Conservation (phyloP, 2,329 filamentous ascomycete genomes). For the Aspergillus sp. region DNA sequence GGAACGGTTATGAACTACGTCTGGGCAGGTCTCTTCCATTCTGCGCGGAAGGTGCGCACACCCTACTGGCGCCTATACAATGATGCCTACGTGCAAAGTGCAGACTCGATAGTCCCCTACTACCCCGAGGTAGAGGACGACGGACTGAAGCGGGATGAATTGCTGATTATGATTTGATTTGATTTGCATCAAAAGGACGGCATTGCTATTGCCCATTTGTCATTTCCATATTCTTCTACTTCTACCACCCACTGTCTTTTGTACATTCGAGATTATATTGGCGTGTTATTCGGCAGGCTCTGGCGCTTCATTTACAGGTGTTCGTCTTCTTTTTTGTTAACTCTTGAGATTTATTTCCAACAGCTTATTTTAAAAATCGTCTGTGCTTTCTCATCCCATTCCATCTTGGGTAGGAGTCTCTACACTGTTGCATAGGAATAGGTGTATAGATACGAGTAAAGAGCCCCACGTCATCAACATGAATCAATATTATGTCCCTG, state of each 20-base stretch:
- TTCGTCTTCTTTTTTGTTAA: background rate
- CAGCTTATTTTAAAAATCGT: background rate
- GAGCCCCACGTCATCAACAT: background rate
- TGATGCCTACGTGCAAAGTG: slow-evolving; percentile 89
- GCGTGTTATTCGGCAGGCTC: background rate
- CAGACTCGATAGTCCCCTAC: slow-evolving; percentile 94
- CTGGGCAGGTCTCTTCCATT: slow-evolving; percentile 96
- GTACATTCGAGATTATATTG: background rate
- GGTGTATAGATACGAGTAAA: background rate
- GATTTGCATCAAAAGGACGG: slow-evolving; percentile 7
- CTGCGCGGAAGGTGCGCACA: slow-evolving; percentile 86
- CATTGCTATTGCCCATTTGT: slow-evolving; percentile 6
- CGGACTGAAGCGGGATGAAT: slow-evolving; percentile 72
- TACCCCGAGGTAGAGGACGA: slow-evolving; percentile 87
- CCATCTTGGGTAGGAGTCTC: background rate
- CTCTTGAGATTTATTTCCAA: background rate
- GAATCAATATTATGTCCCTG: background rate
- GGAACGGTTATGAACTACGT: slow-evolving; percentile 97
- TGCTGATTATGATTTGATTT: slow-evolving; percentile 74
- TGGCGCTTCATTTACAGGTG: background rate
- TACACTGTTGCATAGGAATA: background rate
- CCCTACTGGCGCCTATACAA: slow-evolving; percentile 98
- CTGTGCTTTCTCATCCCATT: background rate
- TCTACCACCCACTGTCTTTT: background rate
- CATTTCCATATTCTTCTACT: background rate